These are phyloP conservation scores for Fraxinus velutina DNA, from an alignment of 305 asterid species.

Conservation along the genomic window DNA sequence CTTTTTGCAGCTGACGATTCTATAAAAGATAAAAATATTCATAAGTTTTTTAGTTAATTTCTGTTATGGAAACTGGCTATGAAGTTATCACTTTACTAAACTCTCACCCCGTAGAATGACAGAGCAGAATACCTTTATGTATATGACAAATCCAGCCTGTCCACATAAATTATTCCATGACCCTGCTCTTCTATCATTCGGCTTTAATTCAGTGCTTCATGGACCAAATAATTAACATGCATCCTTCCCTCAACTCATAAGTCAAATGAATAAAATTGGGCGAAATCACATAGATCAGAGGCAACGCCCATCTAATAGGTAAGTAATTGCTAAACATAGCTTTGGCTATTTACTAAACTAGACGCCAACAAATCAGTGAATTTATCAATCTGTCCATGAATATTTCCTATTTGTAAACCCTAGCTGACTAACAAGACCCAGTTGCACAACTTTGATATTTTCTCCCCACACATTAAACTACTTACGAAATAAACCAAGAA, in stretches of 20 bases:
- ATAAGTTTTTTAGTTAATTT: neutral
- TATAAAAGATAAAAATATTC: conserved; percentile 67
- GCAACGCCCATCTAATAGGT: neutral
- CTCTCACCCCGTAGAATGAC: neutral
- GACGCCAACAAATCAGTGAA: neutral
- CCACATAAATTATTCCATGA: neutral
- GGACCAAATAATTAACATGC: neutral
- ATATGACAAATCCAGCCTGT: neutral
- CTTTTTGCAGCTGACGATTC: conserved; percentile 74
- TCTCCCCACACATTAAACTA: neutral
- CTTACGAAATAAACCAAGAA: neutral
- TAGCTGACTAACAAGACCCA: neutral
- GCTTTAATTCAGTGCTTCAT: neutral
- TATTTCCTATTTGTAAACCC: neutral
- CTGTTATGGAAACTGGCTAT: neutral
- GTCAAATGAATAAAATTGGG: neutral
- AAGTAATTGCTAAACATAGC: neutral
- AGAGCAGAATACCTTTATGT: neutral
- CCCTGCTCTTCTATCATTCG: neutral
- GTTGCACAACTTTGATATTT: neutral
- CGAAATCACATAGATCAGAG: neutral
- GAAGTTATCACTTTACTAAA: neutral
- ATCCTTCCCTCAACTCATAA: neutral
- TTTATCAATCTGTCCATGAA: neutral
- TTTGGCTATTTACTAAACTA: neutral